A percentile compares a stretch with the other conserved stretches of the same genome.
Conservation (phyloP, 345 rosid species). For the Anastatica hierochuntica region DNA sequence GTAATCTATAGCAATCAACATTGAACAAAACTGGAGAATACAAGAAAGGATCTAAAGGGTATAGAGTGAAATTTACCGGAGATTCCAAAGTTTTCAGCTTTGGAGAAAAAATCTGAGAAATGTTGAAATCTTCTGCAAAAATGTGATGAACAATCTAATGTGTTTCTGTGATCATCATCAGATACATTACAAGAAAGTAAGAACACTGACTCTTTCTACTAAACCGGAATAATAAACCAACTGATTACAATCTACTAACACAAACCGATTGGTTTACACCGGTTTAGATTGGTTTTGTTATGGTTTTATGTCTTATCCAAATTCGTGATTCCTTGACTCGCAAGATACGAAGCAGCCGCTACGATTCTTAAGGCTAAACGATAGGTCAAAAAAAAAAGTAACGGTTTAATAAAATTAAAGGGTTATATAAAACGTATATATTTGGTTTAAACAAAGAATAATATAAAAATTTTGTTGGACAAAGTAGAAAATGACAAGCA, state of each 20-base stretch:
- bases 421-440: not conserved
- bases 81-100: not conserved
- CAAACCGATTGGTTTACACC: not conserved
- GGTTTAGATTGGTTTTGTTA: too few species aligned
- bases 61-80: not conserved
- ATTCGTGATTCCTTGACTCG: slow-evolving; percentile 8
- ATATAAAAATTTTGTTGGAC: not conserved
- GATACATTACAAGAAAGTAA: too few species aligned
- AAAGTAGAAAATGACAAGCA: not conserved
- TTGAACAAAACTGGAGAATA: not conserved
- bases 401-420: not conserved
- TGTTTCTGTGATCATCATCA: not conserved
- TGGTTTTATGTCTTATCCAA: too few species aligned
- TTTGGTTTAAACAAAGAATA: not conserved
- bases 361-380: slow-evolving; percentile 4
- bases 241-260: not conserved
- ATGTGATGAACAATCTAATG: too few species aligned
- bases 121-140: too few species aligned
- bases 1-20: not conserved
- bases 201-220: not conserved
- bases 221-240: slow-evolving; percentile 15
- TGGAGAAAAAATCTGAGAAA: not conserved
- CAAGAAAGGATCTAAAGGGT: too few species aligned
- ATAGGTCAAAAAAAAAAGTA: not conserved
- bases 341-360: slow-evolving; percentile 7